Evolutionary conservation across 495 filamentous ascomycete genomes (phyloP).

Genomic region (Emericellopsis terricola): DNA sequence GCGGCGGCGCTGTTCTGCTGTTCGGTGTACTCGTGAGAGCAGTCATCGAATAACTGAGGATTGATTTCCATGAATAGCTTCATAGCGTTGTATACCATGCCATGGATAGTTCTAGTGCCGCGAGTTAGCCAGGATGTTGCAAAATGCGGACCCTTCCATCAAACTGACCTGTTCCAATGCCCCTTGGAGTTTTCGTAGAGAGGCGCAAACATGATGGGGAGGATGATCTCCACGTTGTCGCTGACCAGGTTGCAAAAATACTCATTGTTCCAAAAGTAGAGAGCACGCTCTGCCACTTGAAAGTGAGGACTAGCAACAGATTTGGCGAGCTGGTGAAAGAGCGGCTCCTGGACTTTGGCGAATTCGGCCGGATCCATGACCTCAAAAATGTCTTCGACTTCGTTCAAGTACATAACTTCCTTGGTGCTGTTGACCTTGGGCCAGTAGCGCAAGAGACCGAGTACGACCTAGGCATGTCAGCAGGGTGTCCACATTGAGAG

Average conservation of each 20-base stretch:
- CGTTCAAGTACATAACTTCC: slow-evolving; percentile 98
- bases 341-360: slow-evolving; percentile 90
- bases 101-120: slow-evolving; percentile 80
- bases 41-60: slow-evolving; percentile 94
- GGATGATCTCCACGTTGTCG: slow-evolving; percentile 95
- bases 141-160: too few relatives aligned
- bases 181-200: slow-evolving; percentile 99
- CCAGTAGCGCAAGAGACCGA: slow-evolving; percentile 92
- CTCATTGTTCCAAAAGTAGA: slow-evolving; percentile 99
- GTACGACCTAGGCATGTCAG: slow-evolving; percentile 49
- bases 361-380: slow-evolving; percentile 99
- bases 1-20: slow-evolving; percentile 76
- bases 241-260: slow-evolving; percentile 99
- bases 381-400: slow-evolving; percentile 99
- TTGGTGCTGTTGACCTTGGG: slow-evolving; percentile 99
- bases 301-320: slow-evolving; percentile 98
- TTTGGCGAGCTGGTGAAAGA: slow-evolving; percentile 94
- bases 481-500: slow-evolving; percentile 1
- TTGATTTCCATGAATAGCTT: slow-evolving; percentile 99
- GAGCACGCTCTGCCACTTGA: slow-evolving; percentile 90
- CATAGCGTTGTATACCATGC: slow-evolving; percentile 99
- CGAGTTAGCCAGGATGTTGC: slow-evolving; percentile 5
- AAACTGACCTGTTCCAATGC: slow-evolving; percentile 86
- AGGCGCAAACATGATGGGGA: slow-evolving; percentile 98
- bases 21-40: slow-evolving; percentile 95